These are phyloP conservation scores for Aspergillus texensis DNA, from an alignment of 2,329 filamentous ascomycete genomes.

Conservation along the genomic window DNA sequence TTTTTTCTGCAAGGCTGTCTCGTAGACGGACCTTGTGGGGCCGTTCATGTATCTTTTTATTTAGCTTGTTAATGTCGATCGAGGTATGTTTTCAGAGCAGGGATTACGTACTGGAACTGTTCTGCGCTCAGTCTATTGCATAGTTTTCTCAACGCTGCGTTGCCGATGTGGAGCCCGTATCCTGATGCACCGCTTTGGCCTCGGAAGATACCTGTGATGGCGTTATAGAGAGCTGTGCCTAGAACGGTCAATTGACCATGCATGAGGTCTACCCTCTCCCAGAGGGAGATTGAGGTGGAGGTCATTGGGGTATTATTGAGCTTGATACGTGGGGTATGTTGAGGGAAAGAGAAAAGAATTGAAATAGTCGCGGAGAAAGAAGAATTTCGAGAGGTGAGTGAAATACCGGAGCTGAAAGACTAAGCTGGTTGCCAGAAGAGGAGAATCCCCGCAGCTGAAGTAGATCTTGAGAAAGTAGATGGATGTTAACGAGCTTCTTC, in stretches of 20 bases:
- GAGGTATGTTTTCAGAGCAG: neutral
- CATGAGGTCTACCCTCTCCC: conserved; percentile 38
- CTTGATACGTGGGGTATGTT: neutral
- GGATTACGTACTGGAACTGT: conserved; percentile 37
- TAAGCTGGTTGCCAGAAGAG: neutral
- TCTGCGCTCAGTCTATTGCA: conserved; percentile 26
- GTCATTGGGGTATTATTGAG: conserved; percentile 12
- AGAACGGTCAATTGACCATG: conserved; percentile 30
- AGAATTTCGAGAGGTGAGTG: neutral
- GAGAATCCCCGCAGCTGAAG: conserved; percentile 1
- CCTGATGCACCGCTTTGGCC: conserved; percentile 38
- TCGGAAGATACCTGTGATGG: conserved; percentile 42
- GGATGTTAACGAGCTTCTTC: neutral
- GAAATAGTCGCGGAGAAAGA: neutral
- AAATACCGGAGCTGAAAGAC: neutral
- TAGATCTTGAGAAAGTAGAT: neutral
- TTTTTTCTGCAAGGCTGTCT: conserved; percentile 26
- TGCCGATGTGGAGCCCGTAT: conserved; percentile 39
- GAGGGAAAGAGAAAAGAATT: neutral
- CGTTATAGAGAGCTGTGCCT: conserved; percentile 29
- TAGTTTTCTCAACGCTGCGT: conserved; percentile 34
- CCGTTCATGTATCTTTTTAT: conserved; percentile 26
- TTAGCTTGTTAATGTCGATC: neutral
- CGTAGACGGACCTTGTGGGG: conserved; percentile 31
- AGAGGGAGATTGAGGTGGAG: conserved; percentile 31